Percentiles rank a stretch among this genome's conserved stretches.
Conservation (phyloP, 345 rosid genomes). For the Hibiscus mutabilis region DNA sequence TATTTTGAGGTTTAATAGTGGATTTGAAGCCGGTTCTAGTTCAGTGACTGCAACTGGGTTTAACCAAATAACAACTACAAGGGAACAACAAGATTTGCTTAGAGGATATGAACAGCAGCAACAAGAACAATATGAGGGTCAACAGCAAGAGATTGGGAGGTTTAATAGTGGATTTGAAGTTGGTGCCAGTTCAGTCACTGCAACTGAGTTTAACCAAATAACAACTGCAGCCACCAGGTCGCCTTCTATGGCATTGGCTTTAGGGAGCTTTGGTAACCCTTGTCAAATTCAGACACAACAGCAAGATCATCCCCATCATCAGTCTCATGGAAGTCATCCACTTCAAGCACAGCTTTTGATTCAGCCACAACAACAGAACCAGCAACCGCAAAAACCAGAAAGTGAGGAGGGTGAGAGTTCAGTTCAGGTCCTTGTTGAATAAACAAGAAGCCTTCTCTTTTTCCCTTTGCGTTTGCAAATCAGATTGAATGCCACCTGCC, state of each 20-base stretch:
- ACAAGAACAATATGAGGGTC: not conserved
- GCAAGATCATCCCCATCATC: not conserved
- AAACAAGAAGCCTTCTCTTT: not conserved
- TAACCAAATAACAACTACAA: conserved; percentile 17
- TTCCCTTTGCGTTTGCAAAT: not conserved
- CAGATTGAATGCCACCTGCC: not conserved
- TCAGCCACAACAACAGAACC: not conserved
- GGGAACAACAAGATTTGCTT: conserved; percentile 59
- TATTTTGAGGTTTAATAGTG: not conserved
- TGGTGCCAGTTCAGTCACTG: not conserved
- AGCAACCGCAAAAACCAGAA: conserved; percentile 26
- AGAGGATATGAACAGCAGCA: conserved; percentile 39
- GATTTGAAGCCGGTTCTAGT: not conserved
- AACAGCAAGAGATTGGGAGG: not conserved
- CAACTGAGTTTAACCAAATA: not conserved
- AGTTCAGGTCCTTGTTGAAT: conserved; percentile 31
- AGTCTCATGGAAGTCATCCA: not conserved
- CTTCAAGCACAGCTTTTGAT: conserved; percentile 38
- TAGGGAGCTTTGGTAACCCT: conserved; percentile 33
- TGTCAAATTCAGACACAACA: conserved; percentile 42
- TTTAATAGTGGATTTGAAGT: conserved; percentile 4
- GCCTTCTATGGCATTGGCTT: conserved; percentile 4
- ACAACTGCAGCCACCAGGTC: not conserved
- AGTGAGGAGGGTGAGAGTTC: conserved; percentile 40
- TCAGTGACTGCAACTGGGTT: too few relatives aligned